These are phyloP conservation scores for Coemansia sp. DNA, from an alignment of 192 early-diverging fungal genomes.

Conservation along the genomic window DNA sequence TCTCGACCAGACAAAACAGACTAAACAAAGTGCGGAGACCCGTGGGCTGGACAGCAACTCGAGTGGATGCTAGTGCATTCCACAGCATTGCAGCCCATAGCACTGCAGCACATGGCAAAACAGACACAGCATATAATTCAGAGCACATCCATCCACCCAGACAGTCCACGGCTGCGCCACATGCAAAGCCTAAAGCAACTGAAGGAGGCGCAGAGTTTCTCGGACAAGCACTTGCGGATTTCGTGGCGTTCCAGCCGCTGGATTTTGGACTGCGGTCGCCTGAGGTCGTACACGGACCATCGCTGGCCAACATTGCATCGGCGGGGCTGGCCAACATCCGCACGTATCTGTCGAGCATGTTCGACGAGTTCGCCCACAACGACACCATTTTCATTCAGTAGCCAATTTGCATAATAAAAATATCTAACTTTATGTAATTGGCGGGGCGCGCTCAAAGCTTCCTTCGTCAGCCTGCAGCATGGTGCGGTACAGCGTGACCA, in stretches of 20 bases:
- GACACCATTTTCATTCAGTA: constrained; percentile 25
- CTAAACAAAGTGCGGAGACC: background rate
- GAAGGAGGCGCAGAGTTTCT: constrained; percentile 35
- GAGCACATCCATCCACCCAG: background rate
- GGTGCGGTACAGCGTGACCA: constrained; percentile 63
- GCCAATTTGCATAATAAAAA: background rate
- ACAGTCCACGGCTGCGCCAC: background rate
- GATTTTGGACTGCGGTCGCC: constrained; percentile 27
- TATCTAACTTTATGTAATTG: background rate
- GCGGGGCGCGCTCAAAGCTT: background rate
- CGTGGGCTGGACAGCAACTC: background rate
- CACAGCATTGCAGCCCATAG: background rate
- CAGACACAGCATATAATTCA: background rate
- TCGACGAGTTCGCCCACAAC: constrained; percentile 35
- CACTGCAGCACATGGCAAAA: no score
- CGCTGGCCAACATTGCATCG: background rate
- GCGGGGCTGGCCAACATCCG: constrained; percentile 11
- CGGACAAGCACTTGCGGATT: constrained; percentile 33
- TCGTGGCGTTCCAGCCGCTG: constrained; percentile 44
- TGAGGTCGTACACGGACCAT: background rate
- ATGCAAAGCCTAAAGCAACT: background rate
- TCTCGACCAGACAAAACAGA: background rate
- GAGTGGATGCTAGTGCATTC: background rate
- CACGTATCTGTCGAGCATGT: constrained; percentile 18
- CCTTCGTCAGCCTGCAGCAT: constrained; percentile 19